Percentiles rank a stretch among this genome's conserved stretches.
Evolutionary conservation across 768 basidiomycete species (phyloP).

Genomic region (Clavaria fumosa): DNA sequence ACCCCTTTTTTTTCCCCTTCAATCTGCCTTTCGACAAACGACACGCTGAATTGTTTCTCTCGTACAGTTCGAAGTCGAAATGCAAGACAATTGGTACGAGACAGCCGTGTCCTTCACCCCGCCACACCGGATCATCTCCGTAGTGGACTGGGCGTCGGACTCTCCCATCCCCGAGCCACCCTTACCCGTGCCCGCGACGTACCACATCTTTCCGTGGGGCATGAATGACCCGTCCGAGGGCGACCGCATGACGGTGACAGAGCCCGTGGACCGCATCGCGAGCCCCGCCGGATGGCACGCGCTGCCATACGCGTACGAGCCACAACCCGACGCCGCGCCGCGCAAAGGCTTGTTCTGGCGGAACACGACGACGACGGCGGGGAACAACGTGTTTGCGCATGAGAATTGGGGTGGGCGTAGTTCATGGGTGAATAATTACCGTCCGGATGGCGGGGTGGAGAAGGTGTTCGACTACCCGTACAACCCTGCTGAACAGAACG

Average conservation of each 20-base stretch:
- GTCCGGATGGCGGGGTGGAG: conserved; percentile 48
- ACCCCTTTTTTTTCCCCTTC: conserved; percentile 6
- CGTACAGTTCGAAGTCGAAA: conserved; percentile 78
- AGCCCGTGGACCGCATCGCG: conserved; percentile 62
- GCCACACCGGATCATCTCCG: conserved; percentile 73
- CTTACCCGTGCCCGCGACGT: conserved; percentile 27
- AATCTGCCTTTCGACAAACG: neutral
- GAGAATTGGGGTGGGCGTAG: conserved; percentile 81
- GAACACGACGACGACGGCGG: conserved; percentile 72
- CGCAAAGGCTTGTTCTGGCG: conserved; percentile 26
- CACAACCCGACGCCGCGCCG: conserved; percentile 12
- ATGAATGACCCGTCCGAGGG: conserved; percentile 73
- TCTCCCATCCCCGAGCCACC: conserved; percentile 33
- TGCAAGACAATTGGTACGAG: conserved; percentile 95
- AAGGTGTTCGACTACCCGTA: conserved; percentile 63
- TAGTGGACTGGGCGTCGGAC: conserved; percentile 92
- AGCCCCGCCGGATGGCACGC: conserved; percentile 90
- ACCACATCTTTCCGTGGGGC: conserved; percentile 70
- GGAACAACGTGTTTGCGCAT: conserved; percentile 86
- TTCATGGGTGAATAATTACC: conserved; percentile 53
- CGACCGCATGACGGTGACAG: conserved; percentile 37
- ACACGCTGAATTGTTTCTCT: conserved; percentile 6
- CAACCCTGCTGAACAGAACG: conserved; percentile 42
- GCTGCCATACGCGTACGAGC: conserved; percentile 59
- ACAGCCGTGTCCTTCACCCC: conserved; percentile 57